Base-by-base conservation (phyloP, 1,139 yeast species). In the Pichia cactophila region DNA sequence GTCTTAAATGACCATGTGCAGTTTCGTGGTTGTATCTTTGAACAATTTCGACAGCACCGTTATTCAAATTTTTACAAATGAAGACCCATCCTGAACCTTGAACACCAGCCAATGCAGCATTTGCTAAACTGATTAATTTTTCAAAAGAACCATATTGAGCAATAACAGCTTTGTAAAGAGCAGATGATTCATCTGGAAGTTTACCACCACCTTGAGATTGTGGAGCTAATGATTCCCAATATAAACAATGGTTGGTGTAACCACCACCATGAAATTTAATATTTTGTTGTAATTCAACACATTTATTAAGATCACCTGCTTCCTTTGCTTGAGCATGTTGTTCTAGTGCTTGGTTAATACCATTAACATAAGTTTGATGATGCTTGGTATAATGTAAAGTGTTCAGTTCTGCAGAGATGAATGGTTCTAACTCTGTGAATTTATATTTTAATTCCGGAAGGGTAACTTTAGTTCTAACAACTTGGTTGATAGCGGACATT, bases 1-100 rank as follows among this genome's bases (percentile, higher is more conserved):
- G 96, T 50, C 81, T 76, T 65, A 79, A 76, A 33, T 78, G 73
- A 41, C 88, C 85, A 45, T 85, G 76, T 39, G 86, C 88, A 41
- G 95, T 86, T 70, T 90, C 97, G 71, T 90, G 97, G 76, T 90
- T 90, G 60, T 80, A 75, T 60, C 90, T 86, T 65, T 90, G 87
- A 54, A 88, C 86, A 51, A 90, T 86, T 59, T 87, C 96, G 63
- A 90, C 69, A 46, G 82, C 78, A 59, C 92, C 92, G 61, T 85
- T 86, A 59, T 79, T 85, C 68, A 80, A 76, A 76, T 89, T 86
- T 79, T 86, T 87, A 61, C 85, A 96, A 58, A 90, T 75, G 75
- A 94, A 90, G 36, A 95, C 96, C 97, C 97, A 90, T 41, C 97
- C 97, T 23, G 97, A 87, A 61, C 97, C 97, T 72, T 90, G 97